These are phyloP conservation scores for Micromonas pusilla DNA, from an alignment of 139 green algal genomes.

Conservation along the genomic window DNA sequence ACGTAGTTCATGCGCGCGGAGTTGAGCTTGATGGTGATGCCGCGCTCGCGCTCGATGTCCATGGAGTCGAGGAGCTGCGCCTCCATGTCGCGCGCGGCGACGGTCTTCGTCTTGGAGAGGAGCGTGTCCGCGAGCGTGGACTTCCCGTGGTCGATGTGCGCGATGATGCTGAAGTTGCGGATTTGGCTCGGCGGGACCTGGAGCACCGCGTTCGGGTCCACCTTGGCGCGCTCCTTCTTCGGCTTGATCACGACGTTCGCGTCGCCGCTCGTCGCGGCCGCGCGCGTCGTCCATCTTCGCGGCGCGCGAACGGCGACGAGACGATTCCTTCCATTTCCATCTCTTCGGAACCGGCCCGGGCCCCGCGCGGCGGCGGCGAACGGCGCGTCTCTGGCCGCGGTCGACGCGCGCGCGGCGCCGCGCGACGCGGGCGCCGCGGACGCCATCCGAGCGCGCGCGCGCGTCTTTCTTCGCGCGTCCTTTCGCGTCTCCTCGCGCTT, in stretches of 20 bases:
- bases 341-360: background rate
- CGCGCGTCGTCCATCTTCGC: no score
- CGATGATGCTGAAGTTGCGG: conserved; percentile 77
- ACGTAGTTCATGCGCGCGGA: conserved; percentile 83
- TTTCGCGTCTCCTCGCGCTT: no score
- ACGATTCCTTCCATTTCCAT: no score
- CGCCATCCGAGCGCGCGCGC: no score
- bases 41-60: conserved; percentile 70
- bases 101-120: conserved; percentile 65
- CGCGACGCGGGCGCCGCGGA: no score
- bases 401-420: background rate
- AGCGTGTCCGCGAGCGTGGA: conserved; percentile 70
- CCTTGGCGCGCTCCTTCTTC: background rate
- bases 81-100: conserved; percentile 45
- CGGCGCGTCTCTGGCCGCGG: background rate
- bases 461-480: no score
- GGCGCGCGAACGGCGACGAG: no score
- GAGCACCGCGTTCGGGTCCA: conserved; percentile 10
- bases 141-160: conserved; percentile 78
- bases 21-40: conserved; percentile 94
- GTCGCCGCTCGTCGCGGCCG: no score
- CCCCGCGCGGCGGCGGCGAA: background rate
- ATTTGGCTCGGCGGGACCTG: conserved; percentile 50
- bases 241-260: no score
- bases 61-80: conserved; percentile 90